These are phyloP conservation scores for Diutina scorzettiae DNA, from an alignment of 1,139 yeast species.

Conservation along the genomic window DNA sequence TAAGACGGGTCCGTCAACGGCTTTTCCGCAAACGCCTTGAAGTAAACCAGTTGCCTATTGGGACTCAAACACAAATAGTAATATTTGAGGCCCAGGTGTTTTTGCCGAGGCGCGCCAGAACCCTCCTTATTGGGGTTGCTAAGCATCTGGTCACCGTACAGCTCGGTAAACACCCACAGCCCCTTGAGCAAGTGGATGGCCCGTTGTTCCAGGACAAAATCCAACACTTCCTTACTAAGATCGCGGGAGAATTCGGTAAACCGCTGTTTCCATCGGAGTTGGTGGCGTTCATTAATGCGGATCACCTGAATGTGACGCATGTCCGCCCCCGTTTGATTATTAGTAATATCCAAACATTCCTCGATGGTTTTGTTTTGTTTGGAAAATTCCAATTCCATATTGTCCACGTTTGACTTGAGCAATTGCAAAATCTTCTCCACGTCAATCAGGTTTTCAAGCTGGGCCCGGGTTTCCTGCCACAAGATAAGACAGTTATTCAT, in stretches of 20 bases:
- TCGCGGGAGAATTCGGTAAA: conserved; percentile 38
- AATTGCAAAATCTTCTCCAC: conserved; percentile 37
- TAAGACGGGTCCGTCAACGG: conserved; percentile 41
- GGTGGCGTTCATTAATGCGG: conserved; percentile 24
- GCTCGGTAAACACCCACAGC: conserved; percentile 69
- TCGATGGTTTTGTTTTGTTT: conserved; percentile 19
- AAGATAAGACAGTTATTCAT: conserved; percentile 46
- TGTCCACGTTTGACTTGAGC: conserved; percentile 19
- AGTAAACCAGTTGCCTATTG: conserved; percentile 51
- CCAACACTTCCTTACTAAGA: conserved; percentile 49
- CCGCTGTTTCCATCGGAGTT: conserved; percentile 22
- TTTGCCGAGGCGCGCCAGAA: conserved; percentile 13
- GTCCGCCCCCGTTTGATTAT: conserved; percentile 32
- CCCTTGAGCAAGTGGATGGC: conserved; percentile 64
- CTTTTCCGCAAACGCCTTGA: conserved; percentile 44
- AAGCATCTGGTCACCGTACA: conserved; percentile 37
- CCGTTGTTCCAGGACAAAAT: conserved; percentile 73
- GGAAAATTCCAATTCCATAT: conserved; percentile 20
- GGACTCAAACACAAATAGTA: conserved; percentile 61
- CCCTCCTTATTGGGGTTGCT: conserved; percentile 14
- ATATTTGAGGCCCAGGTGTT: conserved; percentile 18
- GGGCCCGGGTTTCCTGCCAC: conserved; percentile 62
- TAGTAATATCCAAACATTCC: conserved; percentile 33
- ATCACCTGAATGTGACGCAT: conserved; percentile 47
- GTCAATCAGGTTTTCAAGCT: conserved; percentile 29